Conservation (phyloP, 441 rosid species). For the Metrosideros polymorpha region DNA sequence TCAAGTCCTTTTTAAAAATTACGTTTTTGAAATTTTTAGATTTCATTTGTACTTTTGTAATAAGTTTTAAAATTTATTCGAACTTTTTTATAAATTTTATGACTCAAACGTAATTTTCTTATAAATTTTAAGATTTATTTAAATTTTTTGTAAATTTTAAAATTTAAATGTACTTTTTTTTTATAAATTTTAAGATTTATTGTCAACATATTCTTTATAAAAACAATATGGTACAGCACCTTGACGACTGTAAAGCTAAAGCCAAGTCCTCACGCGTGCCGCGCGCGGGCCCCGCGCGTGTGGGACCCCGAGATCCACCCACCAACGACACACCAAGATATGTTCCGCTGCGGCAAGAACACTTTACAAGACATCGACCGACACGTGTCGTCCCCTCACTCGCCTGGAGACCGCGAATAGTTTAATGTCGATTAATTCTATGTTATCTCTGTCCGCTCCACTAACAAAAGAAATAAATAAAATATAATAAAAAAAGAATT, state of each 20-base stretch:
- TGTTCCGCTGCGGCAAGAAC: conserved; percentile 27
- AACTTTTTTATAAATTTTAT: no score
- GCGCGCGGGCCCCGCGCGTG: conserved; percentile 16
- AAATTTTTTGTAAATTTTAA: no score
- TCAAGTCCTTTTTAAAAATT: no score
- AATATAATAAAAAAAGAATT: background rate
- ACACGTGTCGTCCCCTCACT: background rate
- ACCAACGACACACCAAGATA: background rate
- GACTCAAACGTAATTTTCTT: no score
- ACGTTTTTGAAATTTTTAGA: no score
- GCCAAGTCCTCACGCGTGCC: conserved; percentile 29
- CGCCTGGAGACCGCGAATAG: background rate
- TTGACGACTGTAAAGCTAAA: conserved; percentile 22
- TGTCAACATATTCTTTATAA: no score
- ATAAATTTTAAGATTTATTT: no score
- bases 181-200: no score
- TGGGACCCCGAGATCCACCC: conserved; percentile 18
- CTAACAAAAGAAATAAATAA: background rate
- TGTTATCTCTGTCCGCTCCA: background rate
- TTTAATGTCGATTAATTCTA: background rate
- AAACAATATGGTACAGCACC: background rate
- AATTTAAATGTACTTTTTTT: no score
- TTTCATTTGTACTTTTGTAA: no score
- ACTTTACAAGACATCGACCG: conserved; percentile 3
- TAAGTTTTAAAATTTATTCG: no score